phyloP scores from a whole-genome alignment of 1,139 yeast species.

The Scheffersomyces parashehatae region DNA sequence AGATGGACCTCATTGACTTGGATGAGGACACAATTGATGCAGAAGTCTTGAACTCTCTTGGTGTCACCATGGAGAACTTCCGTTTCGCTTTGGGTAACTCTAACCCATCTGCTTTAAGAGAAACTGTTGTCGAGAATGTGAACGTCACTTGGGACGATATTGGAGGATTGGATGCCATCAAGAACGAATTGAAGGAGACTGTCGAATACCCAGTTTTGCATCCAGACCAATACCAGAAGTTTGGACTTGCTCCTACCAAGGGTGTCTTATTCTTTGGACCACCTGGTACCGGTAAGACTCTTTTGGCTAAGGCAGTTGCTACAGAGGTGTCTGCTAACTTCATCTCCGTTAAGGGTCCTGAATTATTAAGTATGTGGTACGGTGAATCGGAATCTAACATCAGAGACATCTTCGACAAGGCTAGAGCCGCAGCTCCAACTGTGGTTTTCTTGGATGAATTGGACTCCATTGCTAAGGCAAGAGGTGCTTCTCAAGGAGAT shows the following conservation, averaged over 20 bases:
- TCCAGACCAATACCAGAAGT: conserved; percentile 97
- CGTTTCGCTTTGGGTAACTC: conserved; percentile 97
- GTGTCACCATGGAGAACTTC: conserved; percentile 99
- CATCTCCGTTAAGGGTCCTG: conserved; percentile 97
- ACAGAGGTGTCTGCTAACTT: conserved; percentile 97
- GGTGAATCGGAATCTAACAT: conserved; percentile 98
- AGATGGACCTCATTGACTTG: conserved; percentile 96
- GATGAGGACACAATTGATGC: conserved; percentile 99
- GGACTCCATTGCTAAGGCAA: conserved; percentile 95
- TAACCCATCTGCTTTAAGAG: conserved; percentile 98
- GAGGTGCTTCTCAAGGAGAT: conserved; percentile 91
- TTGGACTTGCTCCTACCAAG: conserved; percentile 95
- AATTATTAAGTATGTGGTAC: conserved; percentile 96
- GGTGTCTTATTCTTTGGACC: conserved; percentile 99
- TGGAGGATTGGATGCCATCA: conserved; percentile 95
- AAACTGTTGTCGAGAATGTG: conserved; percentile 97
- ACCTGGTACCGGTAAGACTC: conserved; percentile 99
- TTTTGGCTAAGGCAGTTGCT: conserved; percentile 97
- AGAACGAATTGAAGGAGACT: conserved; percentile 95
- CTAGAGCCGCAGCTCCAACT: conserved; percentile 98
- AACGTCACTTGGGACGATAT: conserved; percentile 98
- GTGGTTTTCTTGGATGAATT: conserved; percentile 96
- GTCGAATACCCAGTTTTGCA: conserved; percentile 98
- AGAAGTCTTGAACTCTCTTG: conserved; percentile 91
- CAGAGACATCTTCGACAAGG: conserved; percentile 96